Evolutionary conservation across 2,329 filamentous ascomycete species (phyloP).

Genomic region (Pleomassaria siparia): DNA sequence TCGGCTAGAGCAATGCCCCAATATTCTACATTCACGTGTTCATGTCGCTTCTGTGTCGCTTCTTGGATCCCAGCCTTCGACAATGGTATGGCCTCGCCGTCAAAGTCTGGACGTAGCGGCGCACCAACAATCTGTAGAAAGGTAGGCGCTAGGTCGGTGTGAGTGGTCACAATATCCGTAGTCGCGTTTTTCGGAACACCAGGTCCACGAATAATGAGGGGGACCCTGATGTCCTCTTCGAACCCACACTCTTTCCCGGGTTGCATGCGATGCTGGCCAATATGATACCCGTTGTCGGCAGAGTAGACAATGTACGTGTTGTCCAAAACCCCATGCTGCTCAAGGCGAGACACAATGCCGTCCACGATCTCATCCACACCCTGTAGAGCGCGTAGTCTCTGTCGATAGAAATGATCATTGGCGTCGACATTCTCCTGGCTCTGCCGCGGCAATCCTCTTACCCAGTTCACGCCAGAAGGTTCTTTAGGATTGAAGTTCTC

Average conservation of each 20-base stretch:
- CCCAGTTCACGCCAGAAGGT: slow-evolving; percentile 51
- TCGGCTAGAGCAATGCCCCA: slow-evolving; percentile 40
- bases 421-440: slow-evolving; percentile 52
- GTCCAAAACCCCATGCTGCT: slow-evolving; percentile 47
- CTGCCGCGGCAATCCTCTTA: slow-evolving; percentile 46
- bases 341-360: slow-evolving; percentile 46
- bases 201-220: slow-evolving; percentile 43
- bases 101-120: slow-evolving; percentile 31
- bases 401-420: slow-evolving; percentile 55
- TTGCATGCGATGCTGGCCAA: slow-evolving; percentile 43
- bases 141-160: slow-evolving; percentile 45
- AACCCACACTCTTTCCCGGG: slow-evolving; percentile 44
- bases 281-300: slow-evolving; percentile 46
- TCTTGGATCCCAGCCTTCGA: slow-evolving; percentile 13
- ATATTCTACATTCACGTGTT: slow-evolving; percentile 45
- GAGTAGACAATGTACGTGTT: slow-evolving; percentile 49
- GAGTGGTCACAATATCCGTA: slow-evolving; percentile 25
- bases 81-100: slow-evolving; percentile 40
- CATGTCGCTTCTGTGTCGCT: slow-evolving; percentile 16
- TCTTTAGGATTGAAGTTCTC: slow-evolving; percentile 66
- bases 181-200: slow-evolving; percentile 29
- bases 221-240: slow-evolving; percentile 46
- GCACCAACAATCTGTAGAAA: slow-evolving; percentile 36
- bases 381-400: slow-evolving; percentile 53
- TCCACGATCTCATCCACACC: slow-evolving; percentile 58